Conservation (phyloP, 352 stramenopile genomes). For the Globisporangium yorkense region DNA sequence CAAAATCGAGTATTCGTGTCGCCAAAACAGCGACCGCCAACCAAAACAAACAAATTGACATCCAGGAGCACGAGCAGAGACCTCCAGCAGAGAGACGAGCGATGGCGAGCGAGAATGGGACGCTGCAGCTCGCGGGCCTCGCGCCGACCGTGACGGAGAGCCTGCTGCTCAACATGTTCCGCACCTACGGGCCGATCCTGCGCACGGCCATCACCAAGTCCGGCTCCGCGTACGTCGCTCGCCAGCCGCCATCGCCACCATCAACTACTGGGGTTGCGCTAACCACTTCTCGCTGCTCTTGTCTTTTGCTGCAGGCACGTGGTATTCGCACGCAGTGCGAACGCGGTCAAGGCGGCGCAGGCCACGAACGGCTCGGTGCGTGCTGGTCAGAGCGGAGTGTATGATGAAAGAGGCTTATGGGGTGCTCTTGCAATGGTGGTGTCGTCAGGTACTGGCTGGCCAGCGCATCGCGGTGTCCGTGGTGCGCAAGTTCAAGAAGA, state of each 20-base stretch:
- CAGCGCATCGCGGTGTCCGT: constrained; percentile 39
- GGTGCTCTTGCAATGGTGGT: too few relatives aligned
- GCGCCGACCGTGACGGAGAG: constrained; percentile 24
- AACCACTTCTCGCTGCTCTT: background rate
- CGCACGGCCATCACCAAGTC: constrained; percentile 37
- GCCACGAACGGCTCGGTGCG: constrained; percentile 42
- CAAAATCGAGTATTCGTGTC: too few relatives aligned
- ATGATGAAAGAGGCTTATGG: background rate
- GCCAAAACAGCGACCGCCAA: too few relatives aligned
- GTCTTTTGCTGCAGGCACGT: constrained; percentile 25
- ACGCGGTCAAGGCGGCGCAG: constrained; percentile 30
- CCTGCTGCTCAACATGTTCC: constrained; percentile 52
- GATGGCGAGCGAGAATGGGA: constrained; percentile 12
- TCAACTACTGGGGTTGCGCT: too few relatives aligned
- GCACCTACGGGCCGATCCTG: constrained; percentile 47
- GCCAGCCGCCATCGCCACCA: background rate
- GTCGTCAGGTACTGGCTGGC: constrained; percentile 31
- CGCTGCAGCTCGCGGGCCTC: constrained; percentile 49
- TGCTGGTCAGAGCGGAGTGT: too few relatives aligned
- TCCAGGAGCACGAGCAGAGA: background rate
- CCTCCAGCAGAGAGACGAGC: background rate
- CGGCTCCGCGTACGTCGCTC: constrained; percentile 47
- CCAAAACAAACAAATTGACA: background rate
- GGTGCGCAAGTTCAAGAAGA: constrained; percentile 34
- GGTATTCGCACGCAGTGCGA: constrained; percentile 20